Conservation (phyloP, 2,329 filamentous ascomycete genomes). For the Metarhizium sp. region DNA sequence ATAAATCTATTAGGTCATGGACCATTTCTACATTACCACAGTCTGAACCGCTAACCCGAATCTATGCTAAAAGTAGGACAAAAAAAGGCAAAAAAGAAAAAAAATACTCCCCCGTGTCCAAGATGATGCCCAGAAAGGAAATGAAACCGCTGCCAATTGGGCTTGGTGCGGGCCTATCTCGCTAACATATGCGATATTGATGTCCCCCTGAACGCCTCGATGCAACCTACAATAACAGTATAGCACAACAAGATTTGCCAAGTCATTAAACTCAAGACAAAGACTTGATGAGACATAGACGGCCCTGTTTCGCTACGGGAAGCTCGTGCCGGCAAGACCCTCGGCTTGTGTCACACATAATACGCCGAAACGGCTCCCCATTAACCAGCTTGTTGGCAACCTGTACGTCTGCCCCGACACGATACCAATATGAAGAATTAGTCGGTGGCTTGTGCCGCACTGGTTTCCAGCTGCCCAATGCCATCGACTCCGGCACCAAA, state of each 20-base stretch:
- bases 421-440: neutral
- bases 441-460: neutral
- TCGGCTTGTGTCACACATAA: neutral
- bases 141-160: neutral
- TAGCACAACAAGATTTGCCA: neutral
- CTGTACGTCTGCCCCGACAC: neutral
- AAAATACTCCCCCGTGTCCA: neutral
- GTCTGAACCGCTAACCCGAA: neutral
- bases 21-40: neutral
- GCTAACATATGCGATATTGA: neutral
- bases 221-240: neutral
- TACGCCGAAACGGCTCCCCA: neutral
- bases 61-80: neutral
- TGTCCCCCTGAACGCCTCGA: neutral
- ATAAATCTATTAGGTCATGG: too few relatives aligned
- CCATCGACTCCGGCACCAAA: slow-evolving; percentile 60
- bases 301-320: neutral
- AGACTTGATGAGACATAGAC: neutral
- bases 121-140: neutral
- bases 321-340: neutral
- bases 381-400: neutral
- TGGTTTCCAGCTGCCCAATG: slow-evolving; percentile 49
- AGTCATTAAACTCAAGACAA: neutral
- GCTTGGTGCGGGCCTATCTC: neutral
- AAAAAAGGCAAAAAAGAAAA: too few relatives aligned